phyloP scores from a whole-genome alignment of 176 grass and related monocot species.

The Rhynchospora pubera region DNA sequence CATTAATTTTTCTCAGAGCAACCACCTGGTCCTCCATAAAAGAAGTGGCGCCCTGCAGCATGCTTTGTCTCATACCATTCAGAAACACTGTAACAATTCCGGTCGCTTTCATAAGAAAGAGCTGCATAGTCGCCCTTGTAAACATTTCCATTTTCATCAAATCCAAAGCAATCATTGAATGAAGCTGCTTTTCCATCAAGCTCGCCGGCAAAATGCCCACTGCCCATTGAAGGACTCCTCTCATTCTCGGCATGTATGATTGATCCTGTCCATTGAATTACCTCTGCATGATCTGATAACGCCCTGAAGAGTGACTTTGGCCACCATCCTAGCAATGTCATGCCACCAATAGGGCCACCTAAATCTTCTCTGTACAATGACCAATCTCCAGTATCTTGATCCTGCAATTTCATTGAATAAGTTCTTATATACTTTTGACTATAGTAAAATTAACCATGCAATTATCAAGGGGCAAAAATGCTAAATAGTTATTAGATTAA shows the following conservation, averaged over 20 bases:
- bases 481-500: no score
- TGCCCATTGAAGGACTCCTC: not conserved
- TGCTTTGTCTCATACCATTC: not conserved
- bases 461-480: no score
- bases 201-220: not conserved
- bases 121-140: not conserved
- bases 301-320: slow-evolving; percentile 17
- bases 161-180: not conserved
- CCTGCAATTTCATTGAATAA: slow-evolving; percentile 15
- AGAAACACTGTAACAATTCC: not conserved
- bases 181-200: not conserved
- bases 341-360: not conserved
- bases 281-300: not conserved
- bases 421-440: no score
- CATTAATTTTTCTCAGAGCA: not conserved
- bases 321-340: slow-evolving; percentile 22
- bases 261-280: not conserved
- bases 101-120: not conserved
- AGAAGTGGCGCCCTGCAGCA: not conserved
- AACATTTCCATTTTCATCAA: not conserved
- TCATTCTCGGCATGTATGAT: not conserved
- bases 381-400: slow-evolving; percentile 34
- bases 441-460: no score
- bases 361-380: slow-evolving; percentile 29
- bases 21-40: slow-evolving; percentile 6